These are phyloP conservation scores for Globisporangium cederbergense DNA, from an alignment of 352 stramenopile species.

Conservation along the genomic window DNA sequence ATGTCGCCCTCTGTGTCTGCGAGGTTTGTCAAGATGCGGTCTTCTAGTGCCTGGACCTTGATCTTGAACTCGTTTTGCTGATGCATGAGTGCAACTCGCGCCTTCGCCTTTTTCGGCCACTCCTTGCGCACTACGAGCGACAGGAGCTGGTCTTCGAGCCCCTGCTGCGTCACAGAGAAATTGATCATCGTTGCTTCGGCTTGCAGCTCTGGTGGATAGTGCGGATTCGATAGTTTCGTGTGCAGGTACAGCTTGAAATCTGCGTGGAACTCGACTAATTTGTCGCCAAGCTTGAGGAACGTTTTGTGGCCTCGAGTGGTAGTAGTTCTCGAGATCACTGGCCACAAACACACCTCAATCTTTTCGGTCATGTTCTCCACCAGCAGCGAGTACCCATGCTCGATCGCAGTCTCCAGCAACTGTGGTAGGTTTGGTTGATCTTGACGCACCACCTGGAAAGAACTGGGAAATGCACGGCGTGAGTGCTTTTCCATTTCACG, in stretches of 20 bases:
- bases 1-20: constrained; percentile 84
- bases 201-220: constrained; percentile 90
- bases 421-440: constrained; percentile 77
- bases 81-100: constrained; percentile 75
- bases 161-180: constrained; percentile 88
- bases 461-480: constrained; percentile 28
- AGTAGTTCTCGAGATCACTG: constrained; percentile 72
- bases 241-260: constrained; percentile 89
- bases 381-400: constrained; percentile 73
- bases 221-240: constrained; percentile 92
- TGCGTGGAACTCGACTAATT: constrained; percentile 78
- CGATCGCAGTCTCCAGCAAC: constrained; percentile 74
- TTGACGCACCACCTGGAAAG: constrained; percentile 78
- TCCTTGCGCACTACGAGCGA: constrained; percentile 87
- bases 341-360: constrained; percentile 85
- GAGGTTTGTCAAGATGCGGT: constrained; percentile 86
- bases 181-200: constrained; percentile 91
- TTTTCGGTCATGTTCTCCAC: constrained; percentile 90
- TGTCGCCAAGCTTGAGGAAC: constrained; percentile 83
- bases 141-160: constrained; percentile 89
- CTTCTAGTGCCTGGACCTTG: constrained; percentile 80
- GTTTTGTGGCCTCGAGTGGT: constrained; percentile 73
- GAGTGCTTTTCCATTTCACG: constrained; percentile 78
- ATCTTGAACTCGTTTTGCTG: constrained; percentile 92
- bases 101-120: constrained; percentile 82